Evolutionary conservation across 1,284 basidiomycete genomes (phyloP), one percentile per base, ranked within the genome.

Genomic region (Pisolithus thermaeus): DNA sequence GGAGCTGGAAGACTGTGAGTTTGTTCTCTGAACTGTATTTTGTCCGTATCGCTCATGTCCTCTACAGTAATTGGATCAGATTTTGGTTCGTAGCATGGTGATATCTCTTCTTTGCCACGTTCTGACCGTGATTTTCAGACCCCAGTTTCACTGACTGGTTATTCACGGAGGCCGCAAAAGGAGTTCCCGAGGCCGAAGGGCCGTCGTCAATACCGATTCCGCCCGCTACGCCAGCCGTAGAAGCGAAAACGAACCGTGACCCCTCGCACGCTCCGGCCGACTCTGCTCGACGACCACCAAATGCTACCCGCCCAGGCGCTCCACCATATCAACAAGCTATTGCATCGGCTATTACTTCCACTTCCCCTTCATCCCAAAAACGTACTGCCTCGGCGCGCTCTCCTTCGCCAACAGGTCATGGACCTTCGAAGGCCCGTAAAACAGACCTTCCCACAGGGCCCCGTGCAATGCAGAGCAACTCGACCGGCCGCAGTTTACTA

Each of bases 121-220:
- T 39, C 49, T 58, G 52, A 61, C 59, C 60, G 49, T 62, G 11
- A 48, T 46, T 36, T 52, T 46, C 57, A 88, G 89, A 92, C 61
- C 69, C 78, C 45, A 81, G 73, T 55, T 92, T 93, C 65, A 90
- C 88, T 22, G 81, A 87, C 52, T 93, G 90, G 90, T 69, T 93
- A 25, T 93, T 93, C 62, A 68, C 72, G 28, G 86, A 89, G 65
- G 87, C 87, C 30, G 80, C 81, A 9, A 88, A 85, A 65, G 84
- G 83, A 42, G 76, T 74, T 25, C 70, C 77, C 3, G 81, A 79
- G 56, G 62, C 69, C 3, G 72, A 73, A 47, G 59, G 73, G 22
- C 73, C 63, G 40, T 45, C 57, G 8, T 43, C 60, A 18, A 56
- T 65, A 40, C 51, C 66, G n/a, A 60, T 70, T 22, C 56, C 73